Base-by-base conservation (phyloP, 352 stramenopile species). In the Phytopythium kandeliae region DNA sequence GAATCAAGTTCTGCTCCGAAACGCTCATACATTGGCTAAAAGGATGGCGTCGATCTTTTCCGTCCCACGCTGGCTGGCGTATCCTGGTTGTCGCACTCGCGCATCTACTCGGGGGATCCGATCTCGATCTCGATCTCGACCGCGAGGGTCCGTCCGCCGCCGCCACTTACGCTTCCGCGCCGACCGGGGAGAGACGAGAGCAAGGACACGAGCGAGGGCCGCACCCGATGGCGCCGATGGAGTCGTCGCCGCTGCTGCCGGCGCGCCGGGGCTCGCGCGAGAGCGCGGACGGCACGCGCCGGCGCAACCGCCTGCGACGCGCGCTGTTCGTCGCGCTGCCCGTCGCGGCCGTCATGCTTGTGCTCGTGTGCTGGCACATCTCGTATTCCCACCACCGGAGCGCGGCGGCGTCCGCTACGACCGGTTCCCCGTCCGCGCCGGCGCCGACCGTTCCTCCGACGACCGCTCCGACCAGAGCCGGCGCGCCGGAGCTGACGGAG, bases 321-420 rank as follows among this genome's bases (percentile, higher is more conserved):
- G 67, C 70, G 58, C 72, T 85, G 42, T 76, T 67, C 45, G 76
- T 78, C 48, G 62, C 81, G 33, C 57, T 88, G 15, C 74, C 78
- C 22, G 48, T 88, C 36, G 64, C 67, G 9, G 45, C 80, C 11
- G 62, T 88, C 17, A 65, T 70, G 33, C 57, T 90, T 38, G 65
- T 71, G 22, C 74, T 63, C 3, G 70, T 88, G 47, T 55, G 61
- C 19, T 66, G 79, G 59, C 57, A 76, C 47, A 49, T 83, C 28
- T 53, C 51, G 31, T 59, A 51, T 26, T 35, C 52, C 5, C 54
- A 51, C 40, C 38, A 57, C 30, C 24, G 47, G 22, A 60, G 42
- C 22, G 19, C 50, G 15, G 31, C 45, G 3, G 21, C 35, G 22
- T 13, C 55, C 9, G 48, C 40, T 3, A 28, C 40, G n/a, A 17